Percentiles rank a stretch among this genome's conserved stretches.
Evolutionary conservation across 2,329 filamentous ascomycete species (phyloP).

Genomic region (Shiraia bambusicola): DNA sequence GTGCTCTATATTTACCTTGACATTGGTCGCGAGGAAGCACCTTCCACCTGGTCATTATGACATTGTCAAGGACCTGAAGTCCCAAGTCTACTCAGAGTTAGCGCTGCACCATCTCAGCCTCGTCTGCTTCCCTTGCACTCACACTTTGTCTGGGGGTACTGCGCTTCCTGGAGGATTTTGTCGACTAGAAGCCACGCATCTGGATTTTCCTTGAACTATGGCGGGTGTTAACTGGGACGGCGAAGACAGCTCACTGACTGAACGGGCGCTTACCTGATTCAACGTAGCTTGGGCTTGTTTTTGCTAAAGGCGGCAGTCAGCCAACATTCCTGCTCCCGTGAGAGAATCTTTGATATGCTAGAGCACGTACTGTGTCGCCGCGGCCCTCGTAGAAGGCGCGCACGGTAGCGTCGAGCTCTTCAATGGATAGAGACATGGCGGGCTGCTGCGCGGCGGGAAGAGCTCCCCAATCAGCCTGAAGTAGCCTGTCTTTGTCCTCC

Average conservation of each 20-base stretch:
- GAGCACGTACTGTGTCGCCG: conserved; percentile 75
- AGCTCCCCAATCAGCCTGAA: conserved; percentile 38
- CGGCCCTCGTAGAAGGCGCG: conserved; percentile 96
- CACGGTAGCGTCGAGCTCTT: conserved; percentile 95
- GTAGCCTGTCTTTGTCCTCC: conserved; percentile 21
- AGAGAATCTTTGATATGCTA: background rate
- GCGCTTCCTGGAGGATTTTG: conserved; percentile 90
- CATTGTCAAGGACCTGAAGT: conserved; percentile 94
- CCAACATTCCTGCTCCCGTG: conserved; percentile 36
- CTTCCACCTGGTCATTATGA: conserved; percentile 99
- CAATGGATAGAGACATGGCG: conserved; percentile 70
- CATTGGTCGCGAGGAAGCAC: conserved; percentile 94
- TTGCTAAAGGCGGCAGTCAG: conserved; percentile 65
- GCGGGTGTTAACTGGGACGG: conserved; percentile 18
- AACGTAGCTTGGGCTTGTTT: conserved; percentile 90
- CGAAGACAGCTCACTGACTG: conserved; percentile 5
- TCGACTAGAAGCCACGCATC: conserved; percentile 98
- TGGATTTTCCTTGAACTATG: conserved; percentile 96
- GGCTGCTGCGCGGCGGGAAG: conserved; percentile 34
- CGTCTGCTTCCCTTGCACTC: conserved; percentile 40
- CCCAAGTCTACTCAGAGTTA: conserved; percentile 69
- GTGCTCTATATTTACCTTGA: conserved; percentile 62
- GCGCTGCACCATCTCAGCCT: conserved; percentile 20
- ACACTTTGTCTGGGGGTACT: conserved; percentile 97
- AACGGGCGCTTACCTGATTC: conserved; percentile 71